Evolutionary conservation across 225 moss, liverwort and hornwort species (phyloP), one percentile per base, ranked within the genome.

Genomic region (Polytrichum commune): DNA sequence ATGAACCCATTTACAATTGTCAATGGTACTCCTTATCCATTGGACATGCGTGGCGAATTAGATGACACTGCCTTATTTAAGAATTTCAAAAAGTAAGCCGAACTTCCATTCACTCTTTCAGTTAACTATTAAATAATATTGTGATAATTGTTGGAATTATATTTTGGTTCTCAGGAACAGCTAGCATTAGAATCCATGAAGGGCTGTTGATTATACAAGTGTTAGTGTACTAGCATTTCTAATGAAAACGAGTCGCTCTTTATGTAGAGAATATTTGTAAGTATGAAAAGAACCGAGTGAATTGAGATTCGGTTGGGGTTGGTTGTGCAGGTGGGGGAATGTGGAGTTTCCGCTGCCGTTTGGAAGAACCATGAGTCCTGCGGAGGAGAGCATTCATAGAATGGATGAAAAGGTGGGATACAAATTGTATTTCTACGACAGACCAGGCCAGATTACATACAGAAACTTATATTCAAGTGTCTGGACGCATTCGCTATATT

Each of bases 11-110:
- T 96, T 64, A 92, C 96, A 63, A 62, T 96, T 25, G 89, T 96
- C 62, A 90, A 96, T 29, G 87, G 83, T 20, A 55, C 77, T 56
- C 92, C 96, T 29, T 92, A 86, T 55, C 96, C 96, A 19, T 82
- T 96, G 77, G 96, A 96, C 78, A 96, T 96, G 96, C 92, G 96
- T 33, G 96, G 96, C 54, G 96, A 96, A 82, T 83, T 96, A 8
- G 96, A 96, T 77, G 96, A 96, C 82, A 96, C 96, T 71, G 93
- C 96, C 54, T 66, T 83, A 33, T 96, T 96, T 88, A 96, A 96
- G 66, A 90, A 96, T 66, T 90, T 92, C 72, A 81, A 85, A 71
- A 96, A 90, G 96, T 96, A 89, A 35, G 85, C 29, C 28, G 26
- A 53, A 24, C 29, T 70, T 71, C 23, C 35, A 62, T 26, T 29